Percentiles rank a stretch among this genome's conserved stretches.
These are phyloP conservation scores for peach (Prunus persica) DNA, from an alignment of 306 rosid species.

Conservation along the genomic window Prunus_persica_NCBIv2 NC_034014.1:14016501-14017000, in stretches of 20 bases:
- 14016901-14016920: conserved; percentile 25
- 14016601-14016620: conserved; percentile 4
- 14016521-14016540: conserved; percentile 49
- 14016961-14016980: conserved; percentile 82
- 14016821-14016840: conserved; percentile 1
- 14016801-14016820: conserved; percentile 54
- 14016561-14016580: conserved; percentile 84
- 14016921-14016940: conserved; percentile 41
- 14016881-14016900: neutral
- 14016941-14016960: conserved; percentile 81
- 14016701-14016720: conserved; percentile 66
- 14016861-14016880: neutral
- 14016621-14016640: conserved; percentile 16
- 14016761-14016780: conserved; percentile 56
- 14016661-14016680: conserved; percentile 86
- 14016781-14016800: conserved; percentile 62
- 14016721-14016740: conserved; percentile 67
- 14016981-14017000: conserved; percentile 78
- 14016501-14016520: conserved; percentile 23
- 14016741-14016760: conserved; percentile 77
- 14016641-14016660: conserved; percentile 23
- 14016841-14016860: neutral
- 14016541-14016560: conserved; percentile 68
- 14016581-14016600: conserved; percentile 11
- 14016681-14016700: conserved; percentile 70